A percentile compares a stretch with the other conserved stretches of the same genome.
phyloP scores from a whole-genome alignment of 2,329 filamentous ascomycete genomes.

The Monilinia fructicola region DNA sequence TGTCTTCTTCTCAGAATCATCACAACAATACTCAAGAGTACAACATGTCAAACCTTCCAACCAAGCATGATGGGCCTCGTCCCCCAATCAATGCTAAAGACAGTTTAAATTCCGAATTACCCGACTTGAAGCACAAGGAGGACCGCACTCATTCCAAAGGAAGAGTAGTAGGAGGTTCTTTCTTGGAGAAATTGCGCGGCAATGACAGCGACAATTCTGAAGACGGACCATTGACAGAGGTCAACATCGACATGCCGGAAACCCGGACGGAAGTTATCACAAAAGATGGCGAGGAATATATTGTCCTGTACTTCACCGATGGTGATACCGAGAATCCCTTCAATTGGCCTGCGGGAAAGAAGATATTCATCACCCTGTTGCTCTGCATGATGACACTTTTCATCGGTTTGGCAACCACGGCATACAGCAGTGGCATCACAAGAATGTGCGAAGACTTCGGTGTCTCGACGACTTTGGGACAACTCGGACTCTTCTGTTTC shows the following conservation, averaged over 20 bases:
- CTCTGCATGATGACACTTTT: constrained; percentile 55
- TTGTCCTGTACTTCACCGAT: constrained; percentile 48
- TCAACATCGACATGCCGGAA: constrained; percentile 51
- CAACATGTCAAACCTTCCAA: constrained; percentile 13
- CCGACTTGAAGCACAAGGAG: constrained; percentile 30
- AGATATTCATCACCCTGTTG: constrained; percentile 48
- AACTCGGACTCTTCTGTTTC: constrained; percentile 64
- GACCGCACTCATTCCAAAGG: constrained; percentile 33
- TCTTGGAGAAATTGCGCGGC: constrained; percentile 40
- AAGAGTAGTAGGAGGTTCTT: constrained; percentile 45
- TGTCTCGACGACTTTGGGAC: constrained; percentile 45
- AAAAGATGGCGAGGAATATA: constrained; percentile 47
- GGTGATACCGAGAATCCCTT: constrained; percentile 52
- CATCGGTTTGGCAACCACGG: constrained; percentile 54
- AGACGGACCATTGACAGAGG: constrained; percentile 43
- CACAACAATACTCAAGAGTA: neutral
- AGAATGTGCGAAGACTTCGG: constrained; percentile 49
- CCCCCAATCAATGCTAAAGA: constrained; percentile 1
- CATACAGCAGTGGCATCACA: constrained; percentile 51
- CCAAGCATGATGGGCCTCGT: constrained; percentile 11
- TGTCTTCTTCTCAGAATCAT: neutral
- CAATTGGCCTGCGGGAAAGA: constrained; percentile 49
- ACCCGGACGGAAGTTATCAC: constrained; percentile 47
- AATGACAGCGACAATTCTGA: constrained; percentile 37
- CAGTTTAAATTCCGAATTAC: constrained; percentile 8